These are phyloP conservation scores for Pythium volutum DNA, from an alignment of 352 stramenopile species.

Conservation along the genomic window DNA sequence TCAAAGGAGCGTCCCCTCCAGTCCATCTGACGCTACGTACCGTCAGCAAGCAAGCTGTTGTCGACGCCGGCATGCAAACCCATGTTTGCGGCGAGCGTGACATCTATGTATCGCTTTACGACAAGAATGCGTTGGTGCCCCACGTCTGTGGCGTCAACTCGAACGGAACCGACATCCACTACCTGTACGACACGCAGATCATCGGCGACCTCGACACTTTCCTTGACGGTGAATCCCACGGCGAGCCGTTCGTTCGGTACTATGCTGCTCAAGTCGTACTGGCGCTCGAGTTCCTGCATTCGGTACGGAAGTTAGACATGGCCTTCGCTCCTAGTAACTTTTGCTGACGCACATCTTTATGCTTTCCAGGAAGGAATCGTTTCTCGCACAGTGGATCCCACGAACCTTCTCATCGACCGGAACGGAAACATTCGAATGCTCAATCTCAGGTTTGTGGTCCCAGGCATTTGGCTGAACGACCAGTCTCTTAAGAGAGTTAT, in stretches of 20 bases:
- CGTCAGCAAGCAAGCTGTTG: conserved; percentile 78
- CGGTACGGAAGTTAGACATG: conserved; percentile 29
- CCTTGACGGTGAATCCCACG: conserved; percentile 57
- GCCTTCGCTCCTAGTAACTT: no score
- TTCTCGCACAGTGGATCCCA: conserved; percentile 72
- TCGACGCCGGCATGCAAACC: conserved; percentile 80
- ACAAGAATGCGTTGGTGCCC: conserved; percentile 72
- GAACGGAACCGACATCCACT: conserved; percentile 82
- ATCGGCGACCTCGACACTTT: conserved; percentile 82
- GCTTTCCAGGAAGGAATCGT: conserved; percentile 67
- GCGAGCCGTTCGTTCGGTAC: conserved; percentile 80
- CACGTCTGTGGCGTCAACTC: conserved; percentile 65
- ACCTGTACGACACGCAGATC: conserved; percentile 79
- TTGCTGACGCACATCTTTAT: neutral
- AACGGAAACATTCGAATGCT: conserved; percentile 83
- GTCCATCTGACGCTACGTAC: conserved; percentile 71
- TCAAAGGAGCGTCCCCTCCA: conserved; percentile 53
- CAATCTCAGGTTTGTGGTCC: conserved; percentile 65
- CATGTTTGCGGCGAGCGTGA: conserved; percentile 78
- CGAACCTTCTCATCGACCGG: conserved; percentile 76
- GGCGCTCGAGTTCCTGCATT: conserved; percentile 78
- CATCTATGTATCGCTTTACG: conserved; percentile 79
- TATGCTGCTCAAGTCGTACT: conserved; percentile 85
- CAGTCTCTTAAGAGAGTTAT: neutral
- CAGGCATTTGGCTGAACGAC: conserved; percentile 34